Evolutionary conservation across 2,329 filamentous ascomycete species (phyloP), one percentile per base, ranked within the genome.

Genomic region (Penicillium sp.): DNA sequence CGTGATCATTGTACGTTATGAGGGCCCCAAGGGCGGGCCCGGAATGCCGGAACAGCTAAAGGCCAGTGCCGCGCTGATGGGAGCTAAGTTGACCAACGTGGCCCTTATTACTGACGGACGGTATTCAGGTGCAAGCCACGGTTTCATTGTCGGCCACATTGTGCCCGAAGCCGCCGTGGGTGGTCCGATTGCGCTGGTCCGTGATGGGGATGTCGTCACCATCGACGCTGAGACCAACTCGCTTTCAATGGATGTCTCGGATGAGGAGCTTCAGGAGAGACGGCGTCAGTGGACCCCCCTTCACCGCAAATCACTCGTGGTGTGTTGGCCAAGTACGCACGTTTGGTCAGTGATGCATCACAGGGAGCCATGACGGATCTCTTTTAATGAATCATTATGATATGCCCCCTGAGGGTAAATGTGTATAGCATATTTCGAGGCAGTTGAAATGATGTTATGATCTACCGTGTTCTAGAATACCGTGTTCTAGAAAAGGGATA

Each of bases 11-110:
- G 92, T 97, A 53, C 88, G 93, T 23, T 97, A 97, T 73, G 93
- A 97, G 73, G 93, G 93, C 0, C 93, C 93, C 13, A 93, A 91
- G 72, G 93, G 93, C 61, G 93, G 93, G 0, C 93, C 93, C 0
- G 93, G 93, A 43, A 97, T 97, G 93, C 93, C 93, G 2, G 93
- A 97, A 77, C 92, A 96, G 76, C 83, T 97, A 44, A 91, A 89
- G 72, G 90, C 93, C 12, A 89, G 86, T 58, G 92, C 92, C 0
- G 91, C 93, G 19, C 90, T 97, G 65, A 96, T 96, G 89, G 93
- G 93, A 49, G 93, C 93, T 0, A 89, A 89, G 13, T 80, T 97
- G 52, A 90, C 82, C 52, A 96, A 96, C 68, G 85, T 97, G 9
- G 93, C 93, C 0, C 83, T 97, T 15, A 91, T 97, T 49, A 97